Conservation (phyloP, 2,329 filamentous ascomycete species). For the Beauveria varroae region DNA sequence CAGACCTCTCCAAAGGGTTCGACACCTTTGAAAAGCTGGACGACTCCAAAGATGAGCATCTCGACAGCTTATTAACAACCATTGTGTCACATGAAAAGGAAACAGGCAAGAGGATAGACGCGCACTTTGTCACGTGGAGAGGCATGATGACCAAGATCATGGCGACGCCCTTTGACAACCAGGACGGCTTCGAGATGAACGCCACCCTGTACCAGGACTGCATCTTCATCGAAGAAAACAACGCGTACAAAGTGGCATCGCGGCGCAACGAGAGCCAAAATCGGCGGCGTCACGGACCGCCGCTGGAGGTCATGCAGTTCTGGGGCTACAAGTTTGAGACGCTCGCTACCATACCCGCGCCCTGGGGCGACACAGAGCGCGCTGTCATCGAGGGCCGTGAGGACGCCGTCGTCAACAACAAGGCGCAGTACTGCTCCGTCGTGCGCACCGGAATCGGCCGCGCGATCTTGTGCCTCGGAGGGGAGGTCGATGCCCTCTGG, state of each 20-base stretch:
- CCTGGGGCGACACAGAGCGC: constrained; percentile 66
- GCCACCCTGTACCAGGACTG: constrained; percentile 74
- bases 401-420: constrained; percentile 69
- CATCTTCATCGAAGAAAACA: constrained; percentile 86
- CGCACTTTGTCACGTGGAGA: constrained; percentile 84
- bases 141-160: constrained; percentile 99
- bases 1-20: constrained; percentile 73
- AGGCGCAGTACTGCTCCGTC: constrained; percentile 92
- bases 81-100: constrained; percentile 66
- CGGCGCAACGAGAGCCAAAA: constrained; percentile 42
- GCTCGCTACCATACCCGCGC: constrained; percentile 63
- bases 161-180: constrained; percentile 71
- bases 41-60: constrained; percentile 75
- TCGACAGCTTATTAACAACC: constrained; percentile 74
- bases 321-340: constrained; percentile 99
- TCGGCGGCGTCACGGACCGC: constrained; percentile 29
- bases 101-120: constrained; percentile 59
- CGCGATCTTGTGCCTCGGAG: constrained; percentile 69
- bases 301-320: constrained; percentile 79
- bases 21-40: constrained; percentile 77
- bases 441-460: constrained; percentile 81
- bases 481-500: constrained; percentile 91
- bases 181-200: constrained; percentile 92
- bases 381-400: constrained; percentile 74
- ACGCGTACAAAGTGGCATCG: constrained; percentile 60